These are phyloP conservation scores for Paraphaeosphaeria sporulosa DNA, from an alignment of 2,329 filamentous ascomycete species.

Conservation along the genomic window DNA sequence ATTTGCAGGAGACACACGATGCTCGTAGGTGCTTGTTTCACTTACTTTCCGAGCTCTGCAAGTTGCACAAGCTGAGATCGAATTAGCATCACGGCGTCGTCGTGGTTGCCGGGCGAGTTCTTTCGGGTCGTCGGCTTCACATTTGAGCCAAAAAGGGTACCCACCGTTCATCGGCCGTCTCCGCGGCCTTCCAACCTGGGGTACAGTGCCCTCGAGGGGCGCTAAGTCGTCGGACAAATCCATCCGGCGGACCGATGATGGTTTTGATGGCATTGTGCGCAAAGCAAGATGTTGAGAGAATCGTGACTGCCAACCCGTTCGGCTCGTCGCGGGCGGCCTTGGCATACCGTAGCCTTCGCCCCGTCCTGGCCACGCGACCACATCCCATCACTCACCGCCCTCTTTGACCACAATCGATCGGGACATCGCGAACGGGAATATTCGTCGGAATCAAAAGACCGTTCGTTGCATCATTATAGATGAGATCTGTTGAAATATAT, in stretches of 20 bases:
- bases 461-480: too few species aligned
- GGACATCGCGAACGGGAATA: too few species aligned
- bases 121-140: slow-evolving; percentile 13
- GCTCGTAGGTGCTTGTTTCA: background rate
- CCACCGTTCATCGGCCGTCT: slow-evolving; percentile 38
- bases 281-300: background rate
- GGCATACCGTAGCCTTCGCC: background rate
- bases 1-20: background rate
- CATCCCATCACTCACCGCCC: background rate
- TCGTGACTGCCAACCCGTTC: background rate
- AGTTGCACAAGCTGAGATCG: slow-evolving; percentile 26
- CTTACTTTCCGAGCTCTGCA: slow-evolving; percentile 30
- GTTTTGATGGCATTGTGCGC: slow-evolving; percentile 4
- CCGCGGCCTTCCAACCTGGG: slow-evolving; percentile 23
- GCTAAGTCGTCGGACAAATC: slow-evolving; percentile 12
- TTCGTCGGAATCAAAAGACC: background rate
- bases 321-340: slow-evolving; percentile 6
- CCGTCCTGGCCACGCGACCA: slow-evolving; percentile 5
- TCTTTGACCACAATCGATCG: background rate
- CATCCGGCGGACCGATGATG: slow-evolving; percentile 15
- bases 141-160: background rate
- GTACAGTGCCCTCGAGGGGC: slow-evolving; percentile 9
- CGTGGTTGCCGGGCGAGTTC: background rate
- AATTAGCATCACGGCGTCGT: slow-evolving; percentile 15
- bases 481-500: too few species aligned